phyloP scores from a whole-genome alignment of 2,329 filamentous ascomycete genomes.

The Zymoseptoria tritici region DNA sequence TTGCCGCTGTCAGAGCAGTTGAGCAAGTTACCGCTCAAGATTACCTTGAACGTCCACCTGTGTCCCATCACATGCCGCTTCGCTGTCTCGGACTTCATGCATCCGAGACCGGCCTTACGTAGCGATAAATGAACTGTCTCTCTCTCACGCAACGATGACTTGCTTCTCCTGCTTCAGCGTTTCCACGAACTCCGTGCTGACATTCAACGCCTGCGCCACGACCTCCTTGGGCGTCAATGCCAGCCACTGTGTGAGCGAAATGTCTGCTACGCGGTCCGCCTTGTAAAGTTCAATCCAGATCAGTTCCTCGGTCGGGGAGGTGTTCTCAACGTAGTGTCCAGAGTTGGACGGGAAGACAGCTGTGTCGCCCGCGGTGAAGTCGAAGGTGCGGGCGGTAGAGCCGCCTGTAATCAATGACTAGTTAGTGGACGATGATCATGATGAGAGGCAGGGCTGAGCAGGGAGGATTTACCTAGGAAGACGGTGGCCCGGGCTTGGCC shows the following conservation, averaged over 20 bases:
- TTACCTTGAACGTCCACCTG: too few species aligned
- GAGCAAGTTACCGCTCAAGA: too few species aligned
- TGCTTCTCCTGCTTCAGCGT: conserved; percentile 18
- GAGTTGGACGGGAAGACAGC: conserved; percentile 60
- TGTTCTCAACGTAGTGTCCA: conserved; percentile 64
- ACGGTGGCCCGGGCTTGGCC: conserved; percentile 55
- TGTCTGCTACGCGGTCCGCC: conserved; percentile 58
- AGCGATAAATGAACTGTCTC: background rate
- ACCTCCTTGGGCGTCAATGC: conserved; percentile 58
- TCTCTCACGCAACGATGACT: conserved; percentile 10
- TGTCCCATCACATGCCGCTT: too few species aligned
- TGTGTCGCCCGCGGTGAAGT: conserved; percentile 53
- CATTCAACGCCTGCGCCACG: conserved; percentile 31
- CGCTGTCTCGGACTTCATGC: too few species aligned
- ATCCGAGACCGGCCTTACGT: background rate
- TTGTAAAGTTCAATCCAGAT: conserved; percentile 65
- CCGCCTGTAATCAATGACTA: background rate
- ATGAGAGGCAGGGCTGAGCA: background rate
- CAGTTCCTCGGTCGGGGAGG: conserved; percentile 54
- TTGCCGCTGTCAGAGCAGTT: too few species aligned
- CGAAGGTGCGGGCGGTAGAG: conserved; percentile 54
- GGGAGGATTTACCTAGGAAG: conserved; percentile 43
- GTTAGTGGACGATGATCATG: background rate
- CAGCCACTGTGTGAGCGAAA: conserved; percentile 61
- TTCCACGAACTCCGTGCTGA: conserved; percentile 5